phyloP scores from a whole-genome alignment of 352 stramenopile species.

The Globisporangium irregulare region DNA sequence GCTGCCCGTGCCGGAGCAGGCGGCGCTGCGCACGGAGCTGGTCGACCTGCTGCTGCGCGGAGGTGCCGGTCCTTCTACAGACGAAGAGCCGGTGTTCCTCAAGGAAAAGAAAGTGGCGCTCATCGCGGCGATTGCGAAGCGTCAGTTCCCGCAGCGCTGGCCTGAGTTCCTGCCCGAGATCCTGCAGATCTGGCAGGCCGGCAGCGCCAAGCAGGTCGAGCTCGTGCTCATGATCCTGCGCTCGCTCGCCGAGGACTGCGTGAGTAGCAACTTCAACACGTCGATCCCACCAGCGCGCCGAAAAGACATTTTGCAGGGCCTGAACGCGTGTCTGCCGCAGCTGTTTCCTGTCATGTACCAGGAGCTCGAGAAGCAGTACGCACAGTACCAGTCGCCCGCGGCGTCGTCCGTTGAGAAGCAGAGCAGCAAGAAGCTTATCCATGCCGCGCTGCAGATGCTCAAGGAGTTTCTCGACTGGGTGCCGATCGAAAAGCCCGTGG shows the following conservation, averaged over 20 bases:
- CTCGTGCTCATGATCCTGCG: slow-evolving; percentile 69
- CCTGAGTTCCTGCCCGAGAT: slow-evolving; percentile 62
- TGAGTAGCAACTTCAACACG: slow-evolving; percentile 78
- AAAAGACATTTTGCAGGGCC: slow-evolving; percentile 77
- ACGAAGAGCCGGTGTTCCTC: slow-evolving; percentile 57
- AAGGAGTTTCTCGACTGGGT: slow-evolving; percentile 86
- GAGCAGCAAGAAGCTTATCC: slow-evolving; percentile 51
- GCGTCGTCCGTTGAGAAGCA: slow-evolving; percentile 20
- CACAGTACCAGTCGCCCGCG: slow-evolving; percentile 33
- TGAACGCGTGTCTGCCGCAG: slow-evolving; percentile 68
- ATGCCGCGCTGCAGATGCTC: slow-evolving; percentile 64
- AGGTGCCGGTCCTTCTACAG: neutral
- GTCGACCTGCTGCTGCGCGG: slow-evolving; percentile 46
- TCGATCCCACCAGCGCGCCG: slow-evolving; percentile 66
- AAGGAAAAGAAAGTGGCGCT: slow-evolving; percentile 79
- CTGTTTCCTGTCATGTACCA: slow-evolving; percentile 71
- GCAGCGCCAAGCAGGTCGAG: slow-evolving; percentile 47
- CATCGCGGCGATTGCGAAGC: slow-evolving; percentile 69
- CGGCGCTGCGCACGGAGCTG: slow-evolving; percentile 49
- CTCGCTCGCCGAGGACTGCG: slow-evolving; percentile 76
- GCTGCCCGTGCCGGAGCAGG: slow-evolving; percentile 41
- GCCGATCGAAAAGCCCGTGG: slow-evolving; percentile 56
- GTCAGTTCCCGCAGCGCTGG: slow-evolving; percentile 83
- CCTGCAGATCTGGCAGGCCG: slow-evolving; percentile 56
- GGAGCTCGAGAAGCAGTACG: slow-evolving; percentile 73